phyloP scores from a whole-genome alignment of 257 asterid species.

The Prunella vulgaris region DNA sequence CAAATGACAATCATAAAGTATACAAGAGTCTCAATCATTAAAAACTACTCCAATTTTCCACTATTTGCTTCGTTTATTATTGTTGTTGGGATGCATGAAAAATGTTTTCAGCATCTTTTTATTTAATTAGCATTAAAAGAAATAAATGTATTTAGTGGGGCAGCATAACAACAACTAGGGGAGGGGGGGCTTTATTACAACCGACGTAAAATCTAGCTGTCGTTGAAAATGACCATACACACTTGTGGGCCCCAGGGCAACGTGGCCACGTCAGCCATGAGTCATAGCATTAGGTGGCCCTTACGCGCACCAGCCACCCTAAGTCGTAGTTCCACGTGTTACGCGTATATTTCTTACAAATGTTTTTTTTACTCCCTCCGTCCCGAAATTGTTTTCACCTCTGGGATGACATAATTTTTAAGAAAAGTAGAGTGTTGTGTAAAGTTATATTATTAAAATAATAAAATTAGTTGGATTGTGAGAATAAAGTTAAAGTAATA shows the following conservation, averaged over 20 bases:
- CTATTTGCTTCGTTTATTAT: neutral
- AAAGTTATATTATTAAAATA: too few species aligned
- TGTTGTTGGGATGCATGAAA: neutral
- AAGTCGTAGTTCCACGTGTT: conserved; percentile 40
- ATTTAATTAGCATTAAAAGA: too few species aligned
- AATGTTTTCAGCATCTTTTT: neutral
- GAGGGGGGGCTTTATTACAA: too few species aligned
- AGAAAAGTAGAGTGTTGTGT: too few species aligned
- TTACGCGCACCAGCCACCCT: conserved; percentile 18
- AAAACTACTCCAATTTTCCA: neutral
- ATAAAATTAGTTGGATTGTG: too few species aligned
- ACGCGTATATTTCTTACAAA: neutral
- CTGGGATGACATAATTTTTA: too few species aligned
- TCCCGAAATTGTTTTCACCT: too few species aligned
- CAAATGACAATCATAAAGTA: too few species aligned
- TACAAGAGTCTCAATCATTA: too few species aligned
- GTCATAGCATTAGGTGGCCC: conserved; percentile 37
- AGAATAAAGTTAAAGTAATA: too few species aligned
- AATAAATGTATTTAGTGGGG: neutral
- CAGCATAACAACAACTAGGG: neutral
- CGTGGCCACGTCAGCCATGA: conserved; percentile 69
- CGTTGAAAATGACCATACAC: conserved; percentile 37
- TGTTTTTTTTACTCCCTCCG: too few species aligned
- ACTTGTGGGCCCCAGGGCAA: conserved; percentile 28
- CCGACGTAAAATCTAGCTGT: conserved; percentile 43